phyloP scores from a whole-genome alignment of 2,329 filamentous ascomycete species.

The Penicillium expansum region DNA sequence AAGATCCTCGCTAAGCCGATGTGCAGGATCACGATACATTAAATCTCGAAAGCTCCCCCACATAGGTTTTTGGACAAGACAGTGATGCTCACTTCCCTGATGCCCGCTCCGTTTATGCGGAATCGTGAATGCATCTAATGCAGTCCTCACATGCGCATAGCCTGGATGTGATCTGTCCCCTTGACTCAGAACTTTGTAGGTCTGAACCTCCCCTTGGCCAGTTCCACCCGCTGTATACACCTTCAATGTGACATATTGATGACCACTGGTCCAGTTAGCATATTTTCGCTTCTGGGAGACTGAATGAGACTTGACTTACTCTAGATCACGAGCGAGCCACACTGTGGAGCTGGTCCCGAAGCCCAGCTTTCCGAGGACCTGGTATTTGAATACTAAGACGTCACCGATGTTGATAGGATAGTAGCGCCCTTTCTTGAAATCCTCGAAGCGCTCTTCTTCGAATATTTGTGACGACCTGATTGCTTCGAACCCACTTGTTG shows the following conservation, averaged over 20 bases:
- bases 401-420: background rate
- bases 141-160: constrained; percentile 5
- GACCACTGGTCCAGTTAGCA: background rate
- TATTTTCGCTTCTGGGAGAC: too few species aligned
- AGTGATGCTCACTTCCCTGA: constrained; percentile 9
- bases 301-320: background rate
- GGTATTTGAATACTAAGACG: background rate
- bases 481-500: background rate
- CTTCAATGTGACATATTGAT: constrained; percentile 9
- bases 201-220: constrained; percentile 2
- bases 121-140: constrained; percentile 29
- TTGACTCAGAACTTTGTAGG: background rate
- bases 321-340: background rate
- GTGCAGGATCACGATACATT: background rate
- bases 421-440: background rate
- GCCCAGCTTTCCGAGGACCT: background rate
- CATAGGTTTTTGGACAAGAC: constrained; percentile 37
- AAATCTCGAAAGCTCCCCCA: constrained; percentile 31
- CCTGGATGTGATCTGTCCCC: constrained; percentile 1
- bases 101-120: constrained; percentile 24
- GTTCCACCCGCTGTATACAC: constrained; percentile 4
- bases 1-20: constrained; percentile 1
- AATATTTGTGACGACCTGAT: background rate
- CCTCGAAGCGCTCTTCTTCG: background rate
- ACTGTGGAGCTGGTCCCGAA: background rate